Conservation (phyloP, 495 filamentous ascomycete genomes). For the Tuber aestivum region DNA sequence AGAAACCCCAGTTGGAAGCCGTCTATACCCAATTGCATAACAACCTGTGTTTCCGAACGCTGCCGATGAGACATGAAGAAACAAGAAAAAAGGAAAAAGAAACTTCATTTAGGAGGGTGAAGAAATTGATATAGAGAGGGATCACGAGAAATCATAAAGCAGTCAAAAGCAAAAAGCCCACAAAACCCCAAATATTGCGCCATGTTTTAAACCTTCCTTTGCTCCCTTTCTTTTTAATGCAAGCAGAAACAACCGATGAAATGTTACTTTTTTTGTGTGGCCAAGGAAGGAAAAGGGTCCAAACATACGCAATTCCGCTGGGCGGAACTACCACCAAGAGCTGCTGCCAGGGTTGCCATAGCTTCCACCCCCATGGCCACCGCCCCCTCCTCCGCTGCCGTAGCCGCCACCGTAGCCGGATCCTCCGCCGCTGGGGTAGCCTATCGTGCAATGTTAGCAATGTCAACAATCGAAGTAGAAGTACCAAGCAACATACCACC, state of each 20-base stretch:
- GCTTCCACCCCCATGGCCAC: slow-evolving; percentile 49
- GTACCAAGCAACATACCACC: slow-evolving; percentile 19
- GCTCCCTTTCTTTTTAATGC: slow-evolving; percentile 42
- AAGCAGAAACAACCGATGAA: slow-evolving; percentile 42
- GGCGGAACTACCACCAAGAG: slow-evolving; percentile 82
- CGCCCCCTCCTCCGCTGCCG: slow-evolving; percentile 38
- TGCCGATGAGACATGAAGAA: slow-evolving; percentile 38
- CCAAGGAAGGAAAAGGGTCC: slow-evolving; percentile 33
- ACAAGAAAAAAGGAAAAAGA: slow-evolving; percentile 42
- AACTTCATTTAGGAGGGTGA: slow-evolving; percentile 33
- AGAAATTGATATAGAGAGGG: slow-evolving; percentile 40
- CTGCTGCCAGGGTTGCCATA: slow-evolving; percentile 85
- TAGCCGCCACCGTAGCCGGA: slow-evolving; percentile 40
- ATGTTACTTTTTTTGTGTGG: slow-evolving; percentile 37
- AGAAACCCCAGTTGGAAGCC: slow-evolving; percentile 40
- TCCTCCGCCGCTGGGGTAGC: slow-evolving; percentile 24
- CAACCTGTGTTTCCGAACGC: slow-evolving; percentile 38
- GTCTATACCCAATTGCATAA: slow-evolving; percentile 40
- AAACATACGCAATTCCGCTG: slow-evolving; percentile 38
- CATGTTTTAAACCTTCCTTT: slow-evolving; percentile 42
- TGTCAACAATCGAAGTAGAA: background rate
- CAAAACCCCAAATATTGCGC: slow-evolving; percentile 45
- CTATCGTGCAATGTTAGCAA: slow-evolving; percentile 38
- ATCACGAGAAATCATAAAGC: slow-evolving; percentile 47
- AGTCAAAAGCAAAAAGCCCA: slow-evolving; percentile 53